Conservation (phyloP, 768 basidiomycete species). For the Auriscalpium microsporum region DNA sequence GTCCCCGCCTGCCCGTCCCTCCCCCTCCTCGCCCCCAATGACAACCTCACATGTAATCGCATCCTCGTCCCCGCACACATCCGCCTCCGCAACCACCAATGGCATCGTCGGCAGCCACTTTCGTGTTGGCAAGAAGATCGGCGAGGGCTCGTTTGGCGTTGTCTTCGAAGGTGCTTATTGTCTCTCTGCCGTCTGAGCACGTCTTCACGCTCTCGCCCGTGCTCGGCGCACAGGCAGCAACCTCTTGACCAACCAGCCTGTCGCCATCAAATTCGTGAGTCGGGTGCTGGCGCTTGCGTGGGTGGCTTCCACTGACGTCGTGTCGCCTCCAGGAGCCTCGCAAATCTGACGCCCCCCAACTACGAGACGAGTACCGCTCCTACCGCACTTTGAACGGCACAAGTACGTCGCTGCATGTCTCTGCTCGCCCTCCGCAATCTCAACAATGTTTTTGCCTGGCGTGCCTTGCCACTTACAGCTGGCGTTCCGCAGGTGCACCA, state of each 20-base stretch:
- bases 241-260: conserved; percentile 74
- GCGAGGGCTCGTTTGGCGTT: conserved; percentile 98
- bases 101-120: conserved; percentile 75
- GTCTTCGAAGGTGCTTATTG: conserved; percentile 76
- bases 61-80: conserved; percentile 54
- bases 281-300: not conserved
- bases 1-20: conserved; percentile 11
- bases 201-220: too few species aligned
- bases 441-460: not conserved
- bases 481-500: conserved; percentile 98
- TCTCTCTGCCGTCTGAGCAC: not conserved
- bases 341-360: conserved; percentile 96
- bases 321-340: conserved; percentile 64
- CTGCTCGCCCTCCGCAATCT: not conserved
- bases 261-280: conserved; percentile 96
- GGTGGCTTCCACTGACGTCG: conserved; percentile 8
- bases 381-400: conserved; percentile 93
- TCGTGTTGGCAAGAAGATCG: conserved; percentile 96
- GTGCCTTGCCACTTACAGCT: conserved; percentile 37
- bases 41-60: conserved; percentile 80
- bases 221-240: conserved; percentile 56
- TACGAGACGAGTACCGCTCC: conserved; percentile 94
- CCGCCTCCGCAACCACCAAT: conserved; percentile 54
- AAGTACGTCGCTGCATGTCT: conserved; percentile 40
- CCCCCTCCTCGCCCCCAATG: conserved; percentile 32